Evolutionary conservation across 345 rosid species (phyloP).

Genomic region (Murraya paniculata): DNA sequence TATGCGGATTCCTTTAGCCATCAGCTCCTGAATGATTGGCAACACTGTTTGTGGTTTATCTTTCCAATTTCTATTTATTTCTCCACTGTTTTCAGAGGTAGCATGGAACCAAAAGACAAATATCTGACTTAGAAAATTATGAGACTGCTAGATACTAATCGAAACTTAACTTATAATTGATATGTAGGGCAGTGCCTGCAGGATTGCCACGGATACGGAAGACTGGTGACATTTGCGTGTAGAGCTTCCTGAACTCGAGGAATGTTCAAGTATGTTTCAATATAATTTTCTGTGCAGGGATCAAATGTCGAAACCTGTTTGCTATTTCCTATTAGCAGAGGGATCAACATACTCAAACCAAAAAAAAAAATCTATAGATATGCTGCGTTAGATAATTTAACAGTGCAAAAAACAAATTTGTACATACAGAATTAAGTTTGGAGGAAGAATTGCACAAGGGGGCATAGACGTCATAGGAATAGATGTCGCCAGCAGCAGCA

Average conservation of each 20-base stretch:
- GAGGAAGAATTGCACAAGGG: conserved; percentile 21
- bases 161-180: background rate
- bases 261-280: conserved; percentile 15
- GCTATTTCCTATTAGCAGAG: background rate
- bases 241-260: conserved; percentile 25
- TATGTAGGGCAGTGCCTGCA: conserved; percentile 3
- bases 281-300: conserved; percentile 17
- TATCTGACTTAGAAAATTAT: background rate
- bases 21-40: conserved; percentile 24
- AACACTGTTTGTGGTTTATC: conserved; percentile 19
- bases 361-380: background rate
- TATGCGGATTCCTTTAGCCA: conserved; percentile 15
- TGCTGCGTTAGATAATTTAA: background rate
- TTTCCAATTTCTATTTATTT: conserved; percentile 18
- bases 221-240: conserved; percentile 19
- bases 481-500: conserved; percentile 13
- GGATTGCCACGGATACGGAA: conserved; percentile 27
- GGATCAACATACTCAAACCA: background rate
- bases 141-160: background rate
- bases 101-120: background rate
- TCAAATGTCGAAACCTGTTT: conserved; percentile 17
- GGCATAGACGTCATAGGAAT: conserved; percentile 17
- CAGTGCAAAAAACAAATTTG: background rate
- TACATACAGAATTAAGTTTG: background rate
- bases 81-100: conserved; percentile 12